Evolutionary conservation across 2,329 filamentous ascomycete species (phyloP).

Genomic region (Diaporthe destruens): DNA sequence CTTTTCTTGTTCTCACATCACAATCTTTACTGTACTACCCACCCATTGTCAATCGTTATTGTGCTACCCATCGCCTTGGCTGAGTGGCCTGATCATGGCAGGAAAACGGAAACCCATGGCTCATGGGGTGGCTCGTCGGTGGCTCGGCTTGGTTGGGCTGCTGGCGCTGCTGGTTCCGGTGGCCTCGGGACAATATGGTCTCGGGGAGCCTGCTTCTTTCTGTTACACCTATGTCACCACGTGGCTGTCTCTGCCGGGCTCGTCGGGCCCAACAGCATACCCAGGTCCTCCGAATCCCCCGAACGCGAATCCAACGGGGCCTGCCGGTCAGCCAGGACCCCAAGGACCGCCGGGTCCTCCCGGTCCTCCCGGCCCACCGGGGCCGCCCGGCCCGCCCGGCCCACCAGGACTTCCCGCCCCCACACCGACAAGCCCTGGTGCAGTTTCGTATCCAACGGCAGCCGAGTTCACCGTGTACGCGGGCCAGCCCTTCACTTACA

Average conservation of each 20-base stretch:
- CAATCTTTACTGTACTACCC: too few species aligned
- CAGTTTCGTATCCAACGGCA: not conserved
- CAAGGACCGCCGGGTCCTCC: not conserved
- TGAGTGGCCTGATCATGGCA: not conserved
- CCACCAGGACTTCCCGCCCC: not conserved
- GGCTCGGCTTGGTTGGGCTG: not conserved
- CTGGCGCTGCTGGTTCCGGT: not conserved
- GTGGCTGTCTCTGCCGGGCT: not conserved
- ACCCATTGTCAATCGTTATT: too few species aligned
- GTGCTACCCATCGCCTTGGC: too few species aligned
- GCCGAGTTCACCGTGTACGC: not conserved
- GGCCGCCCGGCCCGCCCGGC: not conserved
- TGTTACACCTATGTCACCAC: not conserved
- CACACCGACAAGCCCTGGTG: not conserved
- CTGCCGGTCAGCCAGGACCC: not conserved
- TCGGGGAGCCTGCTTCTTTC: not conserved
- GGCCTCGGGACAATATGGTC: not conserved
- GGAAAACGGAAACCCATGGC: not conserved
- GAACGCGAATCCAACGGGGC: not conserved
- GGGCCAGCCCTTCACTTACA: not conserved
- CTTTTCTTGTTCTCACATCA: not conserved
- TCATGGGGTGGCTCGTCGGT: not conserved
- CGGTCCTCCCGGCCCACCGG: not conserved
- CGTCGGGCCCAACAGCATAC: not conserved
- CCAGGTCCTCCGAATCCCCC: not conserved